Evolutionary conservation across 768 basidiomycete species (phyloP).

Genomic region (Suillus bovinus): DNA sequence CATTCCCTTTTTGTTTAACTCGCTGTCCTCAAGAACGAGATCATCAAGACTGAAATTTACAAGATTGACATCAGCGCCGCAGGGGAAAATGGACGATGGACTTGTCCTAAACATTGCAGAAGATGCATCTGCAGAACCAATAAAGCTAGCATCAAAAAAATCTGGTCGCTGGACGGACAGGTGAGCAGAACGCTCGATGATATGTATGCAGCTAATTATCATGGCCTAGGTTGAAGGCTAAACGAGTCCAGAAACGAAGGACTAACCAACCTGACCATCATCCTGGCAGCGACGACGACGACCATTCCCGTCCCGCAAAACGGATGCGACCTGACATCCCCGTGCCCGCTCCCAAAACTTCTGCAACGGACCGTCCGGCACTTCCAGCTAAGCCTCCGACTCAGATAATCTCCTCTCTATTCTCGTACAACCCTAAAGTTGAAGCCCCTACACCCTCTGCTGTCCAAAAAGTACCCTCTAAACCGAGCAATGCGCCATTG

Average conservation of each 20-base stretch:
- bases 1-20: slow-evolving; percentile 19
- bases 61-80: background rate
- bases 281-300: slow-evolving; percentile 23
- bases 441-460: slow-evolving; percentile 38
- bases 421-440: slow-evolving; percentile 79
- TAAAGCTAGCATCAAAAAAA: slow-evolving; percentile 41
- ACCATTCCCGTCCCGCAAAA: slow-evolving; percentile 45
- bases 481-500: slow-evolving; percentile 85
- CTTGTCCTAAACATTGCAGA: slow-evolving; percentile 72
- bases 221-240: slow-evolving; percentile 64
- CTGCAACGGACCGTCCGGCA: slow-evolving; percentile 19
- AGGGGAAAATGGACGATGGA: slow-evolving; percentile 60
- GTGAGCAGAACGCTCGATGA: slow-evolving; percentile 39
- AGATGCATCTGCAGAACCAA: slow-evolving; percentile 33
- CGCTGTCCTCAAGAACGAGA: background rate
- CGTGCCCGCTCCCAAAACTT: slow-evolving; percentile 14
- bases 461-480: slow-evolving; percentile 27
- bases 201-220: slow-evolving; percentile 3
- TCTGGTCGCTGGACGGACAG: slow-evolving; percentile 80
- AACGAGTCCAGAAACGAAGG: slow-evolving; percentile 64
- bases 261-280: slow-evolving; percentile 17
- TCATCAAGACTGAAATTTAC: background rate
- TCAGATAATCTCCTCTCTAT: slow-evolving; percentile 86
- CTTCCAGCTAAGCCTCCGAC: slow-evolving; percentile 34
- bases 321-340: slow-evolving; percentile 38